Evolutionary conservation across 2,329 filamentous ascomycete genomes (phyloP), one percentile per base, ranked within the genome.

Genomic region (Talaromyces amestolkiae): DNA sequence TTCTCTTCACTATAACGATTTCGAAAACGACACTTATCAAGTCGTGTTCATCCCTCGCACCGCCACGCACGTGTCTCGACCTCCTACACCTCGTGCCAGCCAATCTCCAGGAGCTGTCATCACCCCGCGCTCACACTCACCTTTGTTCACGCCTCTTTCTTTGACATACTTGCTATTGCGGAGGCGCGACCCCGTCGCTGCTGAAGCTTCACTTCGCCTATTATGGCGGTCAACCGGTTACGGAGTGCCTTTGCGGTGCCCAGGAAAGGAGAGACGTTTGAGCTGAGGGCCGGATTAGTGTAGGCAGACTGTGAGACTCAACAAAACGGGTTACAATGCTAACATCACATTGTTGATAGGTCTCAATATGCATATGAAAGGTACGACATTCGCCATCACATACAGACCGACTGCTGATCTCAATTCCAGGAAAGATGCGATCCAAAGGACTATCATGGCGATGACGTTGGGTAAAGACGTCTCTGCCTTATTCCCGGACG

Each of bases 401-500:
- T 41, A 31, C 39, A 59, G 31, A 66, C 60, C 41, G 67, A 64
- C 59, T 61, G 63, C 73, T 77, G 73, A 78, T 79, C 17, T 66
- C 51, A 66, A 33, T 47, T 64, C 54, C 68, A 87, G 93, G 75
- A 99, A 99, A 81, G 95, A 99, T 83, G 91, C 95, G 27, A 99
- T 99, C 72, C 95, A 99, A 78, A 98, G 97, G 85, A 99, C 95
- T 70, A 99, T 99, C 82, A 98, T 98, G 93, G 93, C 95, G 77
- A 99, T 99, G 95, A 99, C 95, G 1, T 80, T 99, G 72, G 95
- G 95, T 78, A 99, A 99, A 80, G 95, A 99, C 81, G 95, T 99
- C 67, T 99, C 95, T 63, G 91, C 93, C 65, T 83, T 99, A 69
- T 99, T 99, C 77, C 95, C 95, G 1, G 95, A 99, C 76, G 95